These are phyloP conservation scores for Tephrocybe sp. DNA, from an alignment of 768 basidiomycete genomes.

Conservation along the genomic window DNA sequence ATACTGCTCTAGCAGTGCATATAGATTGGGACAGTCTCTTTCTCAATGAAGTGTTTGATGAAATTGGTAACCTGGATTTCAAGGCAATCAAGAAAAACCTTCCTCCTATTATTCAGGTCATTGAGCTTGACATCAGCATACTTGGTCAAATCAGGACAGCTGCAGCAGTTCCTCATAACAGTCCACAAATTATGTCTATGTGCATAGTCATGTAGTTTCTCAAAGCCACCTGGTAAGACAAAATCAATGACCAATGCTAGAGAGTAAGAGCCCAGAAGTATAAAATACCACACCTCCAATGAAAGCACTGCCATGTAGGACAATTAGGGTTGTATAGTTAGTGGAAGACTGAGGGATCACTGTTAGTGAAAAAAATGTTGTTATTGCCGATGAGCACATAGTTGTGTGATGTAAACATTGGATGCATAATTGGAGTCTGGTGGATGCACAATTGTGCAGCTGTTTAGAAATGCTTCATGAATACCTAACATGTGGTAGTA, in stretches of 20 bases:
- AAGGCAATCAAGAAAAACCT: constrained; percentile 26
- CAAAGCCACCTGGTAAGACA: constrained; percentile 13
- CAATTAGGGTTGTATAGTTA: constrained; percentile 35
- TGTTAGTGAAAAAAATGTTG: constrained; percentile 33
- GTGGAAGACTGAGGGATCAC: constrained; percentile 26
- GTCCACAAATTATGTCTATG: constrained; percentile 26
- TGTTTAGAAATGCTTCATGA: too few relatives aligned
- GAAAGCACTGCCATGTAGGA: constrained; percentile 35
- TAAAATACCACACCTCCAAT: constrained; percentile 26
- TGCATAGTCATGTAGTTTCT: constrained; percentile 21
- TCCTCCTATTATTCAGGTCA: constrained; percentile 24
- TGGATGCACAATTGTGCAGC: too few relatives aligned
- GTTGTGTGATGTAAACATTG: too few relatives aligned
- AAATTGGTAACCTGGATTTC: constrained; percentile 27
- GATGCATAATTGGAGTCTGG: too few relatives aligned
- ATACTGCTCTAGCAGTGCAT: constrained; percentile 27
- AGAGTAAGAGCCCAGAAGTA: too few relatives aligned
- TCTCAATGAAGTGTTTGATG: constrained; percentile 26
- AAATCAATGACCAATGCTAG: not conserved
- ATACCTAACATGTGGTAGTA: too few relatives aligned
- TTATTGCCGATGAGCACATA: constrained; percentile 26
- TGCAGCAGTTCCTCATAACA: constrained; percentile 29
- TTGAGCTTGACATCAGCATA: constrained; percentile 33
- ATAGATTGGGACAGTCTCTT: constrained; percentile 26
- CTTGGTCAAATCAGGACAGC: constrained; percentile 32